Conservation (phyloP, 768 basidiomycete genomes). For the Boletus fagicola region DNA sequence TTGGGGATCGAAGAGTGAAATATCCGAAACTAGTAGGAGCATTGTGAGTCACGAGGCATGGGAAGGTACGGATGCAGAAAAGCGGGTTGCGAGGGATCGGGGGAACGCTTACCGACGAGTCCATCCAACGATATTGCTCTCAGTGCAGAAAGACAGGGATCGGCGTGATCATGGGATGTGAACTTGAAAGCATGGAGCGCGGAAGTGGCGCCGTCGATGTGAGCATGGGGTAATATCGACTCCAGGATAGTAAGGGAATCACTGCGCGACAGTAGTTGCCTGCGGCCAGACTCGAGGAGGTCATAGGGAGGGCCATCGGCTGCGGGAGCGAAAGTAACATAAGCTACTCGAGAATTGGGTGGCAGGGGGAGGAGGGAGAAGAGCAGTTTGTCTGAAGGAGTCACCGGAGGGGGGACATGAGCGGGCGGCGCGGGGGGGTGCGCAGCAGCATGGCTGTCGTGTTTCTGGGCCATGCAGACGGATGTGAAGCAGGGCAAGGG, state of each 20-base stretch:
- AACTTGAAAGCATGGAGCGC: slow-evolving; percentile 60
- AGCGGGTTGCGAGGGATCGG: background rate
- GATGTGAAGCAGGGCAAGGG: background rate
- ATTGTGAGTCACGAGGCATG: slow-evolving; percentile 9
- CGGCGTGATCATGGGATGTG: slow-evolving; percentile 34
- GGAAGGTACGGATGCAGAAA: slow-evolving; percentile 3
- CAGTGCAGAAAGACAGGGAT: slow-evolving; percentile 35
- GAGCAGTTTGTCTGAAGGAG: slow-evolving; percentile 42
- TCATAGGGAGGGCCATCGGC: slow-evolving; percentile 34
- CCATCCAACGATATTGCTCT: slow-evolving; percentile 45
- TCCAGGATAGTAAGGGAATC: slow-evolving; percentile 40
- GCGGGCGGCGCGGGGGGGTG: slow-evolving; percentile 10
- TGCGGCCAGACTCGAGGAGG: slow-evolving; percentile 55
- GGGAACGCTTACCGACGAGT: slow-evolving; percentile 46
- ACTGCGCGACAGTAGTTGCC: slow-evolving; percentile 43
- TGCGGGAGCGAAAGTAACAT: slow-evolving; percentile 42
- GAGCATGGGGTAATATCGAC: slow-evolving; percentile 51
- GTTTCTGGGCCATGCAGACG: slow-evolving; percentile 31
- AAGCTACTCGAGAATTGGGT: slow-evolving; percentile 41
- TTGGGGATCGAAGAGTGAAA: slow-evolving; percentile 44
- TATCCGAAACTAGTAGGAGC: slow-evolving; percentile 43
- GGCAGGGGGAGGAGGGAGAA: slow-evolving; percentile 49
- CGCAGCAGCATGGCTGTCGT: slow-evolving; percentile 20
- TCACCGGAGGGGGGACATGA: slow-evolving; percentile 30
- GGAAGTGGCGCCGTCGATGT: slow-evolving; percentile 43